Evolutionary conservation across 2,329 filamentous ascomycete species (phyloP).

Genomic region (Fusarium siculi): DNA sequence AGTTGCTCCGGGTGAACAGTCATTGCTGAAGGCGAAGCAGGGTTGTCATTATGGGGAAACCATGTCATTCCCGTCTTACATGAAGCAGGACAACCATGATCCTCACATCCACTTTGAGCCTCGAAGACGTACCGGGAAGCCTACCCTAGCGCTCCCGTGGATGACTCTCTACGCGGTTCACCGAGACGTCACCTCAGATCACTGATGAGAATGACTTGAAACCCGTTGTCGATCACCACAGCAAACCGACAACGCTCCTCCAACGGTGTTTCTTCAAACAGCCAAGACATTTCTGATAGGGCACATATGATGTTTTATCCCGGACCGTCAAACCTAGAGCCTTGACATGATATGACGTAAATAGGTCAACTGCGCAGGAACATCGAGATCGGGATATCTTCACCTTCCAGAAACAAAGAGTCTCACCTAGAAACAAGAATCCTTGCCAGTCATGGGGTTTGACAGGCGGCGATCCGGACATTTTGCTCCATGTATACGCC

Average conservation of each 20-base stretch:
- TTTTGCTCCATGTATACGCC: slow-evolving; percentile 24
- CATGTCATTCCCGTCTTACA: neutral
- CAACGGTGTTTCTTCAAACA: neutral
- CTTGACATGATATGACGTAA: slow-evolving; percentile 32
- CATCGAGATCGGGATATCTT: slow-evolving; percentile 30
- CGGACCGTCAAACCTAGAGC: slow-evolving; percentile 11
- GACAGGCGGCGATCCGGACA: slow-evolving; percentile 8
- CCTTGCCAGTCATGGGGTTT: slow-evolving; percentile 7
- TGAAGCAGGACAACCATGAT: neutral
- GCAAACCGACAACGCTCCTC: neutral
- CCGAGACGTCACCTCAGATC: slow-evolving; percentile 20
- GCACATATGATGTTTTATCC: slow-evolving; percentile 9
- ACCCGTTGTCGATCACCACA: slow-evolving; percentile 13
- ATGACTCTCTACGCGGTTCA: slow-evolving; percentile 2
- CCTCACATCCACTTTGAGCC: slow-evolving; percentile 9
- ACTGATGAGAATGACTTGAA: slow-evolving; percentile 19
- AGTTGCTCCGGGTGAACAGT: neutral
- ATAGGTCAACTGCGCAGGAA: neutral
- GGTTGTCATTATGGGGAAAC: neutral
- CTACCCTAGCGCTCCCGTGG: slow-evolving; percentile 31
- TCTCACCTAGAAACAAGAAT: neutral
- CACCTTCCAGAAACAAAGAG: slow-evolving; percentile 11
- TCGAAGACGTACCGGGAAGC: slow-evolving; percentile 8
- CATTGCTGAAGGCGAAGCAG: neutral
- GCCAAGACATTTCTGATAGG: slow-evolving; percentile 8